Evolutionary conservation across 495 filamentous ascomycete species (phyloP).

Genomic region (Aspergillus cavernicola): DNA sequence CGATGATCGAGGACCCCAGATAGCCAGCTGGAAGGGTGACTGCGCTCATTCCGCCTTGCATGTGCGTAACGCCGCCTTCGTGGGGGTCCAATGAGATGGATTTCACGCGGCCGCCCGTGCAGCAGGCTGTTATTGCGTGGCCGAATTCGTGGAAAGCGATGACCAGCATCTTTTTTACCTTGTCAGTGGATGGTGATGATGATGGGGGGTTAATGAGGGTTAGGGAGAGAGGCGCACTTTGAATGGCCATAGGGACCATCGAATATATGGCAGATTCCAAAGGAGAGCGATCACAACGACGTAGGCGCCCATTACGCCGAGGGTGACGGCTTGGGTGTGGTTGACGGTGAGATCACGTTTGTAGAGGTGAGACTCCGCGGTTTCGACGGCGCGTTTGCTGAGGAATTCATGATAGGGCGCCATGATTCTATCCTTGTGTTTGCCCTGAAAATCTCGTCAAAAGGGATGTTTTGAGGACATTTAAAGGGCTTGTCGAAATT

Average conservation of each 20-base stretch:
- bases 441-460: background rate
- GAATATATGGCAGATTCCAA: conserved; percentile 76
- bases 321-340: conserved; percentile 68
- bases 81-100: conserved; percentile 68
- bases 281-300: conserved; percentile 69
- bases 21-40: conserved; percentile 76
- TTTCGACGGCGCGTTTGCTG: conserved; percentile 21
- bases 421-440: conserved; percentile 23
- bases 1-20: conserved; percentile 70
- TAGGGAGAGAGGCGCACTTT: conserved; percentile 47
- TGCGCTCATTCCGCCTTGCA: conserved; percentile 72
- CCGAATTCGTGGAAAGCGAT: conserved; percentile 84
- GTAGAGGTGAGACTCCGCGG: conserved; percentile 26
- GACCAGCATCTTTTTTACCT: conserved; percentile 63
- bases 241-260: conserved; percentile 76
- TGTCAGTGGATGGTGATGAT: background rate
- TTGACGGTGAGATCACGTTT: conserved; percentile 59
- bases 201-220: background rate
- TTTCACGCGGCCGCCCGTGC: conserved; percentile 69
- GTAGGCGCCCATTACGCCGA: conserved; percentile 67
- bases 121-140: conserved; percentile 68
- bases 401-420: conserved; percentile 29
- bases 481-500: background rate
- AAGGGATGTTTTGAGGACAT: background rate
- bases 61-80: conserved; percentile 71